Percentiles rank a stretch among this genome's conserved stretches.
Evolutionary conservation across 2,329 filamentous ascomycete species (phyloP).

Genomic region (Stagonosporopsis cucurbitacearum): DNA sequence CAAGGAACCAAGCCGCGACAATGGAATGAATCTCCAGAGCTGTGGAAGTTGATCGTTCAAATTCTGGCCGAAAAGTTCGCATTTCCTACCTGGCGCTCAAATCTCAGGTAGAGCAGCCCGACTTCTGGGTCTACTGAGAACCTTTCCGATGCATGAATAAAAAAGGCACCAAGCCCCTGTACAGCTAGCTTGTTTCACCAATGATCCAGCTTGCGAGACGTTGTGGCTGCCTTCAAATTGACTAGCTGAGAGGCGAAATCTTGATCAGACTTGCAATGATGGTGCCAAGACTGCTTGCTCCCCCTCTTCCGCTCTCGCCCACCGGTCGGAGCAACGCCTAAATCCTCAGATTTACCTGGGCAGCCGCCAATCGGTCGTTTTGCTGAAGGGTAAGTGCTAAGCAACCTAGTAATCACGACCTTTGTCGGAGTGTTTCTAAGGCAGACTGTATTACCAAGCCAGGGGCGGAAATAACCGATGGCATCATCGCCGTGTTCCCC

Average conservation of each 20-base stretch:
- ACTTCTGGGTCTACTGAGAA: too few species aligned
- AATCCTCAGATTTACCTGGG: neutral
- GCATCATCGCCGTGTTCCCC: slow-evolving; percentile 40
- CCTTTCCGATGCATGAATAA: too few species aligned
- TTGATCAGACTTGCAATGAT: neutral
- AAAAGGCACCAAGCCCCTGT: too few species aligned
- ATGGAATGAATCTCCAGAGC: too few species aligned
- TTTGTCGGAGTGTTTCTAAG: slow-evolving; percentile 38
- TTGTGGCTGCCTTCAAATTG: neutral
- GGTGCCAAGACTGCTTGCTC: neutral
- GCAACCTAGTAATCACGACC: slow-evolving; percentile 32
- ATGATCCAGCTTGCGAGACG: neutral
- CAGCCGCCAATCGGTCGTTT: neutral
- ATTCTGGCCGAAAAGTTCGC: too few species aligned
- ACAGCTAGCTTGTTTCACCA: neutral
- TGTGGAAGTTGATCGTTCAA: too few species aligned
- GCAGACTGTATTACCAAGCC: slow-evolving; percentile 35
- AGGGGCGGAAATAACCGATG: slow-evolving; percentile 39
- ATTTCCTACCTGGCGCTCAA: too few species aligned
- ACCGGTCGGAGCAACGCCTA: neutral
- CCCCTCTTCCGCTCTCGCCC: neutral
- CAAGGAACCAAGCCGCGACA: too few species aligned
- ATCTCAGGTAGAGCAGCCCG: too few species aligned
- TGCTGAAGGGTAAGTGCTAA: neutral
- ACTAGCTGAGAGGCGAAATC: neutral